A percentile compares a stretch with the other conserved stretches of the same genome.
phyloP scores from a whole-genome alignment of 805 yeast species.

The Kluyveromyces dobzhanskii region DNA sequence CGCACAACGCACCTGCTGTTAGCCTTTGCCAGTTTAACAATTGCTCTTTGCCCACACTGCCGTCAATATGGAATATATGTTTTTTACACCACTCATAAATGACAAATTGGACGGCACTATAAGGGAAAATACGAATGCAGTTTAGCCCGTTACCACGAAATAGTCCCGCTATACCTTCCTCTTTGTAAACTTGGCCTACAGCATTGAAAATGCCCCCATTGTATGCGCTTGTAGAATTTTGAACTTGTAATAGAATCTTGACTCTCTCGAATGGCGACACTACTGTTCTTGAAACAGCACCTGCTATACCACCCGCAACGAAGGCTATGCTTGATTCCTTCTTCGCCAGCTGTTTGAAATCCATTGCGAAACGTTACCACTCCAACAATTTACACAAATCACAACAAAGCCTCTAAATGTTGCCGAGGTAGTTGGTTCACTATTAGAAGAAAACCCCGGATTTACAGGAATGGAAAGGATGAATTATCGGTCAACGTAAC shows the following conservation, averaged over 20 bases:
- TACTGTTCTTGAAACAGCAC: slow-evolving; percentile 78
- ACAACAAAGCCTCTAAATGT: too few species aligned
- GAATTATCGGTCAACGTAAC: too few species aligned
- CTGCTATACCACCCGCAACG: slow-evolving; percentile 68
- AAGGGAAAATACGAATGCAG: slow-evolving; percentile 86
- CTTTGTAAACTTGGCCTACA: slow-evolving; percentile 67
- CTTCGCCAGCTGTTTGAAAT: slow-evolving; percentile 10
- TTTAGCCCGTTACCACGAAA: slow-evolving; percentile 88
- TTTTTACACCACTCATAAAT: slow-evolving; percentile 62
- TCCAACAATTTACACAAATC: too few species aligned
- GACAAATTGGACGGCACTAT: slow-evolving; percentile 88
- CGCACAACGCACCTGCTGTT: slow-evolving; percentile 73
- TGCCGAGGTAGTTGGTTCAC: too few species aligned
- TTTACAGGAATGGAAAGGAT: too few species aligned
- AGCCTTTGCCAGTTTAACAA: slow-evolving; percentile 53
- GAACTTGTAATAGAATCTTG: slow-evolving; percentile 84
- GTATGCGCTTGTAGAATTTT: slow-evolving; percentile 40
- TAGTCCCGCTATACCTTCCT: slow-evolving; percentile 87
- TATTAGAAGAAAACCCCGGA: too few species aligned
- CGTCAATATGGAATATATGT: slow-evolving; percentile 28
- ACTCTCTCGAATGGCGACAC: slow-evolving; percentile 95
- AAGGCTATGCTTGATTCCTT: slow-evolving; percentile 33
- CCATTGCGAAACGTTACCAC: neutral
- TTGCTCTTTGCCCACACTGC: slow-evolving; percentile 24
- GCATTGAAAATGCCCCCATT: slow-evolving; percentile 70